Evolutionary conservation across 1,284 basidiomycete species (phyloP).

Genomic region (Rugosomyces carneus): DNA sequence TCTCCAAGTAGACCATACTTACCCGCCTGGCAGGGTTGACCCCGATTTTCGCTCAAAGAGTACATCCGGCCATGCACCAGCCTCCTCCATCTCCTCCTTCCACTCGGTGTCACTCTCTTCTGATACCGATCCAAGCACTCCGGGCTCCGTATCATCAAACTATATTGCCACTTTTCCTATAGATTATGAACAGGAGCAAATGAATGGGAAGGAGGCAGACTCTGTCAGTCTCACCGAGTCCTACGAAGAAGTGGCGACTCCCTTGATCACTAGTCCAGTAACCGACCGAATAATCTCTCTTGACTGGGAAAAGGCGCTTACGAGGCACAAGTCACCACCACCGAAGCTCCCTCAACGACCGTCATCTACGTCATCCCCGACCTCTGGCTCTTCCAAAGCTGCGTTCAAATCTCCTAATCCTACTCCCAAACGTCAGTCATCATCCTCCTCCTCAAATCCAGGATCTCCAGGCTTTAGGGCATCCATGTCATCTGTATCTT

Average conservation of each 20-base stretch:
- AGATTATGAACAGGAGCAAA: constrained; percentile 29
- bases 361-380: constrained; percentile 25
- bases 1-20: constrained; percentile 44
- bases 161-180: constrained; percentile 43
- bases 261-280: constrained; percentile 37
- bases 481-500: constrained; percentile 24
- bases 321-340: constrained; percentile 32
- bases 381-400: constrained; percentile 17
- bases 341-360: constrained; percentile 55
- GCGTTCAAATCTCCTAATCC: constrained; percentile 20
- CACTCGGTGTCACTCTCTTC: constrained; percentile 77
- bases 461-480: constrained; percentile 18
- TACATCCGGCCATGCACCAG: constrained; percentile 45
- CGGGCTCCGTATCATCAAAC: constrained; percentile 32
- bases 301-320: constrained; percentile 41
- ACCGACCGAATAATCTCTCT: constrained; percentile 30
- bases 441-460: constrained; percentile 22
- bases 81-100: constrained; percentile 73
- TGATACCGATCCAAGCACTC: constrained; percentile 44
- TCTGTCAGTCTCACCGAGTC: constrained; percentile 59
- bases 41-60: constrained; percentile 24
- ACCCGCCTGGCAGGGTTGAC: constrained; percentile 43
- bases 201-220: constrained; percentile 36
- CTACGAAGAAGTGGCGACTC: constrained; percentile 60
- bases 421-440: too few species aligned